A percentile compares a stretch with the other conserved stretches of the same genome.
Evolutionary conservation across 306 rosid species (phyloP).

Genomic region (Cicer chorassanicum): DNA sequence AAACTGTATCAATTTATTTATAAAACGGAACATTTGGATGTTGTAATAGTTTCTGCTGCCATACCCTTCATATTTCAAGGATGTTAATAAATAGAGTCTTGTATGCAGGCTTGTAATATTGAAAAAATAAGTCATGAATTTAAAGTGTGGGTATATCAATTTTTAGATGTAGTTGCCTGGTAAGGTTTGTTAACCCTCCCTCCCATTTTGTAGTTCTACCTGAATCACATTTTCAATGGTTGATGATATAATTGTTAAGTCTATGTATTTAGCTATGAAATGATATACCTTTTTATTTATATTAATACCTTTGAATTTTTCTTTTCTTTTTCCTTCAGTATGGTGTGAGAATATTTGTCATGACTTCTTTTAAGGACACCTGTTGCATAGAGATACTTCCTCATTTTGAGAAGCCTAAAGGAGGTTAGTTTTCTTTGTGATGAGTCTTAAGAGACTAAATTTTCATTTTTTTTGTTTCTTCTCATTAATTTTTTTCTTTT

Average conservation of each 20-base stretch:
- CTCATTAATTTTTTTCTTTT: background rate
- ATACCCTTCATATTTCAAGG: constrained; percentile 21
- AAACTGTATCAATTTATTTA: background rate
- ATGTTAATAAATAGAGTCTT: constrained; percentile 1
- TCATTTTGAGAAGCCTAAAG: constrained; percentile 58
- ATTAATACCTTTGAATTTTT: constrained; percentile 18
- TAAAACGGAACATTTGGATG: constrained; percentile 16
- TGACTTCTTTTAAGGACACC: constrained; percentile 88
- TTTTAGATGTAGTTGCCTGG: background rate
- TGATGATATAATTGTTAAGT: constrained; percentile 29
- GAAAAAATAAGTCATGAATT: background rate
- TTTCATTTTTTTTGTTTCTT: constrained; percentile 6
- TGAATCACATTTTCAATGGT: background rate
- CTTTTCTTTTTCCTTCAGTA: constrained; percentile 54
- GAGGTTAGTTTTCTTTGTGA: constrained; percentile 53
- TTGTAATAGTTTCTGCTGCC: constrained; percentile 23
- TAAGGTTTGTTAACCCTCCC: constrained; percentile 28
- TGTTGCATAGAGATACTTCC: constrained; percentile 92
- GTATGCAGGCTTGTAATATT: constrained; percentile 1
- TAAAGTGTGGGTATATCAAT: background rate
- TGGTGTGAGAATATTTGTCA: constrained; percentile 71
- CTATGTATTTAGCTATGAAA: background rate
- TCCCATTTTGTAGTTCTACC: constrained; percentile 1
- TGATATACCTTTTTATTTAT: constrained; percentile 28
- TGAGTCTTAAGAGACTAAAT: background rate